Conservation (phyloP, 1,284 basidiomycete genomes). For the Cryptococcus maquisensis region DNA sequence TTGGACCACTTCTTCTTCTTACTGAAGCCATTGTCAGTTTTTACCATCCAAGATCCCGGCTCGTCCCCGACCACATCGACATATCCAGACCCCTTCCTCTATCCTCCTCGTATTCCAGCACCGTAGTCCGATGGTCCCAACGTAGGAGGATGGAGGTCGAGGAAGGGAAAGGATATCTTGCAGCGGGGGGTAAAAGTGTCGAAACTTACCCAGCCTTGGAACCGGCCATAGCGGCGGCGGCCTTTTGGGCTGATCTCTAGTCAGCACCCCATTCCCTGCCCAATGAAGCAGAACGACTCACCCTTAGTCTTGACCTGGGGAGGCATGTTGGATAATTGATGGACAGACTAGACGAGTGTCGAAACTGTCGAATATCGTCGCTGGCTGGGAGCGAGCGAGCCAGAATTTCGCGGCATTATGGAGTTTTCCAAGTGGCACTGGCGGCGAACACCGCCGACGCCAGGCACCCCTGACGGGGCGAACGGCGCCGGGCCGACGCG, state of each 20-base stretch:
- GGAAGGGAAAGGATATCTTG: neutral
- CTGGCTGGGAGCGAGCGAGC: no score
- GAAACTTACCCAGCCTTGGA: constrained; percentile 48
- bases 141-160: neutral
- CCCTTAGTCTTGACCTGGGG: constrained; percentile 48
- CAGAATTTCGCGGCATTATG: no score
- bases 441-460: no score
- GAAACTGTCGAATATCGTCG: no score
- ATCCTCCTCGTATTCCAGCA: neutral
- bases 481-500: no score
- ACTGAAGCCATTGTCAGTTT: constrained; percentile 20
- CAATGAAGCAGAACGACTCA: constrained; percentile 4
- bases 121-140: neutral
- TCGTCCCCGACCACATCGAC: neutral
- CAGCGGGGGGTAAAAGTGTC: neutral
- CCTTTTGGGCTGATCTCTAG: constrained; percentile 42
- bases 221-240: constrained; percentile 50
- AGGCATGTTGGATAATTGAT: constrained; percentile 24
- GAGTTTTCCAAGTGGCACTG: no score
- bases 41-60: neutral
- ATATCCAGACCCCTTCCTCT: neutral
- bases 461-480: neutral
- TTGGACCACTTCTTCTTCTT: constrained; percentile 99
- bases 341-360: no score
- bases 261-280: neutral